Evolutionary conservation across 208 protist species (phyloP).

Genomic region (Acanthamoeba lenticulata): DNA sequence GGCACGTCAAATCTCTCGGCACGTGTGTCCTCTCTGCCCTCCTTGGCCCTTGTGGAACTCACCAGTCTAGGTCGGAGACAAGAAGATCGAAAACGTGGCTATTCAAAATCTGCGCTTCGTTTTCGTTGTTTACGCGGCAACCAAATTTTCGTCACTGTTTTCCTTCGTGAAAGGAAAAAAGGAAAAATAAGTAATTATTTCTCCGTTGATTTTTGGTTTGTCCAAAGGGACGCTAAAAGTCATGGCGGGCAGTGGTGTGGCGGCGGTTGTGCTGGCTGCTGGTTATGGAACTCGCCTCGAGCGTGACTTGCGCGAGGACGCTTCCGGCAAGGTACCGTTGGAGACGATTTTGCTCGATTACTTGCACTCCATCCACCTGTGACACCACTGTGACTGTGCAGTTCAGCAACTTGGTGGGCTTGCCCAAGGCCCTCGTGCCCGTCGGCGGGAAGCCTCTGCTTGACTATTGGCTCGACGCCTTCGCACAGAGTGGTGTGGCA

Average conservation of each 20-base stretch:
- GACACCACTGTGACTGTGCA: neutral
- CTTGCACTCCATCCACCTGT: neutral
- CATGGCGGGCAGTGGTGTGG: neutral
- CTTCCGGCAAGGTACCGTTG: neutral
- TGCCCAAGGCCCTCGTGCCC: constrained; percentile 14
- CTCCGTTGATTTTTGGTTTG: neutral
- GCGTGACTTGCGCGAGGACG: neutral
- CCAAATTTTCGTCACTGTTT: neutral
- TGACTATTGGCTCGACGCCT: constrained; percentile 44
- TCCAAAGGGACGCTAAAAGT: neutral
- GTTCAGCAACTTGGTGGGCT: neutral
- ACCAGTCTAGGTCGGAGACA: no score
- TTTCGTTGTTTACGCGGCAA: no score
- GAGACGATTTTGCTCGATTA: neutral
- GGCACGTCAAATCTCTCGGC: no score
- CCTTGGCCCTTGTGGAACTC: no score
- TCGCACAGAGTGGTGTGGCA: neutral
- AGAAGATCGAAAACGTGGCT: no score
- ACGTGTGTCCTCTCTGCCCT: no score
- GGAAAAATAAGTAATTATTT: neutral
- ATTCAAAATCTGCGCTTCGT: no score
- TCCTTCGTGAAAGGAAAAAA: neutral
- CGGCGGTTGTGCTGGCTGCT: neutral
- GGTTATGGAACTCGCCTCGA: constrained; percentile 29
- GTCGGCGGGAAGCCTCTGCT: constrained; percentile 47